Conservation (phyloP, 2,329 filamentous ascomycete species). For the Canariomyces notabilis region DNA sequence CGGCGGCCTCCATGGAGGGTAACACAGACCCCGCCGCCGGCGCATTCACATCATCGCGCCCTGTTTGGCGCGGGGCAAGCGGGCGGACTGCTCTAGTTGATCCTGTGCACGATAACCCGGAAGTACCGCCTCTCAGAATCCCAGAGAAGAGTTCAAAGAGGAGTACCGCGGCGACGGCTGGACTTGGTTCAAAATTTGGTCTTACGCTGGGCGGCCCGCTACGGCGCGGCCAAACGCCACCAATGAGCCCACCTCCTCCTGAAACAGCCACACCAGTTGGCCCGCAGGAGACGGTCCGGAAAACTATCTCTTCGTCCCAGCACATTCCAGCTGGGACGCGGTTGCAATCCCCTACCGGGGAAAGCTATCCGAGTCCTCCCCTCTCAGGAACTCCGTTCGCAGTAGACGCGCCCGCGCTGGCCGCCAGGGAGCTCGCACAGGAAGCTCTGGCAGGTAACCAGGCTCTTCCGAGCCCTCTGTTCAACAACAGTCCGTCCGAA, state of each 20-base stretch:
- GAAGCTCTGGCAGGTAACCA: conserved; percentile 13
- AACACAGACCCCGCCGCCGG: conserved; percentile 33
- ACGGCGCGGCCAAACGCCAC: conserved; percentile 27
- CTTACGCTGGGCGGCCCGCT: conserved; percentile 11
- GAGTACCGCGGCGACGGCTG: conserved; percentile 24
- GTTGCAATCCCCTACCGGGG: conserved; percentile 13
- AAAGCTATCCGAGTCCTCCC: conserved; percentile 36
- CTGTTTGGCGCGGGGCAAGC: conserved; percentile 68
- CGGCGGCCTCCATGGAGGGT: conserved; percentile 13
- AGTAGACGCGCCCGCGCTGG: conserved; percentile 20
- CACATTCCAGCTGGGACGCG: conserved; percentile 20
- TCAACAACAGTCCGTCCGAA: conserved; percentile 15
- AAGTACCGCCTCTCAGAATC: conserved; percentile 52
- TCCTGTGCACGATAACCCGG: conserved; percentile 57
- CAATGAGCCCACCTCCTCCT: conserved; percentile 29
- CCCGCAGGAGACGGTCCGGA: conserved; percentile 30
- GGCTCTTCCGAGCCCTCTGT: conserved; percentile 13
- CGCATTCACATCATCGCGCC: conserved; percentile 38
- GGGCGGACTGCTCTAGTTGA: conserved; percentile 61
- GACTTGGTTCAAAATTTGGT: conserved; percentile 14
- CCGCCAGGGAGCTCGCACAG: conserved; percentile 23
- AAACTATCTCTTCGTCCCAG: conserved; percentile 34
- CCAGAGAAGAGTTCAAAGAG: conserved; percentile 47
- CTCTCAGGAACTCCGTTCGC: conserved; percentile 28
- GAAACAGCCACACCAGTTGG: conserved; percentile 25